phyloP scores from a whole-genome alignment of 1,284 basidiomycete species.

The Naganishia cerealis region DNA sequence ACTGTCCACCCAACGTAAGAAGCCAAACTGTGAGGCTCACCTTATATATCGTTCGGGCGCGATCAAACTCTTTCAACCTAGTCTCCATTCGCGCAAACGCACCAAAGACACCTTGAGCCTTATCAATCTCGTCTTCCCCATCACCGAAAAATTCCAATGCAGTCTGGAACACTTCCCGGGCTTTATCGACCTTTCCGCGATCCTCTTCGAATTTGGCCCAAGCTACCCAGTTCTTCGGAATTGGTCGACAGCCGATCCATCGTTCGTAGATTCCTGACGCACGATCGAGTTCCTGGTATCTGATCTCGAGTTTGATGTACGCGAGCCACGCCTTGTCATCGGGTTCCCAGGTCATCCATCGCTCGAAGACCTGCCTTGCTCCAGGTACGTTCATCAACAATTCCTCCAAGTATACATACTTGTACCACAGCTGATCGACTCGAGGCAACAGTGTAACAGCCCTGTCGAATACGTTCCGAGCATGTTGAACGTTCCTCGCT shows the following conservation, averaged over 20 bases:
- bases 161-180: conserved; percentile 92
- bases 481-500: conserved; percentile 92
- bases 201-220: conserved; percentile 98
- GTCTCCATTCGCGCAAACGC: conserved; percentile 99
- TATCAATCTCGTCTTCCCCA: conserved; percentile 93
- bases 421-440: conserved; percentile 90
- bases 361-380: conserved; percentile 93
- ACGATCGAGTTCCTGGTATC: conserved; percentile 87
- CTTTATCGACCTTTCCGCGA: conserved; percentile 78
- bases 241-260: conserved; percentile 88
- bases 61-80: conserved; percentile 89
- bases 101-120: conserved; percentile 91
- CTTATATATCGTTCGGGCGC: conserved; percentile 96
- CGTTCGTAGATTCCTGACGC: conserved; percentile 92
- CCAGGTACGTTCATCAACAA: conserved; percentile 92
- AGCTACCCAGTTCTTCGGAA: conserved; percentile 93
- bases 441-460: conserved; percentile 93
- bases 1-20: neutral
- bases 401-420: conserved; percentile 98
- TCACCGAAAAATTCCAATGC: conserved; percentile 97
- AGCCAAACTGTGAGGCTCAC: conserved; percentile 52
- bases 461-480: conserved; percentile 93
- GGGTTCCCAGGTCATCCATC: conserved; percentile 99
- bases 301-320: conserved; percentile 93
- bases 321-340: conserved; percentile 99